Evolutionary conservation across 352 stramenopile genomes (phyloP).

Genomic region (Pythium phragmitis): DNA sequence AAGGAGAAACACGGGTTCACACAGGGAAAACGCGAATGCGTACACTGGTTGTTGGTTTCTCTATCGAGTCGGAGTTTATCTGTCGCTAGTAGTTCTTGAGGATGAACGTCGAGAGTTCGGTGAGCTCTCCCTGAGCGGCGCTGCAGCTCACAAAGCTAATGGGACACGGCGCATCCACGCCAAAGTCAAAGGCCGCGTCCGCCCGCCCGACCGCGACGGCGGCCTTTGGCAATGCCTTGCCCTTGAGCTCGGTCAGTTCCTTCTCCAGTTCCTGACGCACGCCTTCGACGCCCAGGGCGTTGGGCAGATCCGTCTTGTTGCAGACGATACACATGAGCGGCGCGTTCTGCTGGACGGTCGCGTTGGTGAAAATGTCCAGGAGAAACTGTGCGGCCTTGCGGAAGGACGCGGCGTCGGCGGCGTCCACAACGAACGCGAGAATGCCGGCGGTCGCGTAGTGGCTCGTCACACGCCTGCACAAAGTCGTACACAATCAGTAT

Average conservation of each 20-base stretch:
- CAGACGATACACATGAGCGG: conserved; percentile 11
- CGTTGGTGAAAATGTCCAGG: conserved; percentile 15
- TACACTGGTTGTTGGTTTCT: neutral
- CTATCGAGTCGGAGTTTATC: neutral
- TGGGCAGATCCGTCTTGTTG: conserved; percentile 19
- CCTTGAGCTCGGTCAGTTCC: conserved; percentile 13
- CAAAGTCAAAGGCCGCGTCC: conserved; percentile 16
- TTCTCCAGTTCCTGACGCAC: conserved; percentile 6
- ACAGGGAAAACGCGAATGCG: neutral
- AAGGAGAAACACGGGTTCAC: neutral
- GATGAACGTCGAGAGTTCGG: conserved; percentile 19
- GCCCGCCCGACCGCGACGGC: neutral
- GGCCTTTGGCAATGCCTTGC: neutral
- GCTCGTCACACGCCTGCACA: conserved; percentile 7
- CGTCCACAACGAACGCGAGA: conserved; percentile 19
- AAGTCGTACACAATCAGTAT: neutral
- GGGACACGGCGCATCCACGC: conserved; percentile 16
- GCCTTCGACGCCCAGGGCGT: conserved; percentile 6
- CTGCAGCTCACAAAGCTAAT: conserved; percentile 18
- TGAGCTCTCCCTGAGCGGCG: conserved; percentile 12
- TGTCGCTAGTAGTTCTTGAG: conserved; percentile 16
- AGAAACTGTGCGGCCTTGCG: conserved; percentile 15
- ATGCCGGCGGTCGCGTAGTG: conserved; percentile 8
- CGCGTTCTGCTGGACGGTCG: conserved; percentile 2
- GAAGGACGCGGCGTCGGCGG: conserved; percentile 11